Conservation (phyloP, 352 stramenopile species). For the Aphanomyces invadans region DNA sequence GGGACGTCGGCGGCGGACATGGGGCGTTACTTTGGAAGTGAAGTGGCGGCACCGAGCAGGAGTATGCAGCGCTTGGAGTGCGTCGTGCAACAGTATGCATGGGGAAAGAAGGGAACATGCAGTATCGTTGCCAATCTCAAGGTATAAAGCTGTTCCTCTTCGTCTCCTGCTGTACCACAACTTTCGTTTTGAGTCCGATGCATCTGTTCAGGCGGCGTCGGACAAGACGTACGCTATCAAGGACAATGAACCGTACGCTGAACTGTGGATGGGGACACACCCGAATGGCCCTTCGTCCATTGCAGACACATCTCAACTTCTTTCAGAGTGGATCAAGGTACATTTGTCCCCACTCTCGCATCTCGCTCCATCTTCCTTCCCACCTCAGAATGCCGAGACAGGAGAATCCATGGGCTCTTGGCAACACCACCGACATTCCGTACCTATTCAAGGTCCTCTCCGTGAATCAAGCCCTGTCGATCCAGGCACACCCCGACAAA, state of each 20-base stretch:
- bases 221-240: constrained; percentile 44
- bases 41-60: neutral
- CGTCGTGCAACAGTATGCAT: constrained; percentile 85
- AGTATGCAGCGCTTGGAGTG: constrained; percentile 81
- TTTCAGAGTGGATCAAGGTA: constrained; percentile 70
- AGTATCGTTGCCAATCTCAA: constrained; percentile 85
- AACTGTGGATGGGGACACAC: constrained; percentile 94
- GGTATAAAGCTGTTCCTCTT: constrained; percentile 32
- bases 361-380: constrained; percentile 16
- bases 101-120: constrained; percentile 78
- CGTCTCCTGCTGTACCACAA: too few species aligned
- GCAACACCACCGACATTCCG: constrained; percentile 72
- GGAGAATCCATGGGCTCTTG: constrained; percentile 36
- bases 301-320: constrained; percentile 37
- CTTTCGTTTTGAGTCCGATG: too few species aligned
- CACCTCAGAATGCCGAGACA: constrained; percentile 25
- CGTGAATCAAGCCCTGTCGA: constrained; percentile 96
- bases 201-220: constrained; percentile 28
- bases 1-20: neutral
- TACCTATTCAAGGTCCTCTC: constrained; percentile 99
- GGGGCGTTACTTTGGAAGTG: neutral
- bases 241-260: constrained; percentile 55
- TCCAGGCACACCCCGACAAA: constrained; percentile 91
- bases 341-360: neutral
- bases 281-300: constrained; percentile 84